Conservation (phyloP, 805 yeast species). For the Candida lessepsii region DNA sequence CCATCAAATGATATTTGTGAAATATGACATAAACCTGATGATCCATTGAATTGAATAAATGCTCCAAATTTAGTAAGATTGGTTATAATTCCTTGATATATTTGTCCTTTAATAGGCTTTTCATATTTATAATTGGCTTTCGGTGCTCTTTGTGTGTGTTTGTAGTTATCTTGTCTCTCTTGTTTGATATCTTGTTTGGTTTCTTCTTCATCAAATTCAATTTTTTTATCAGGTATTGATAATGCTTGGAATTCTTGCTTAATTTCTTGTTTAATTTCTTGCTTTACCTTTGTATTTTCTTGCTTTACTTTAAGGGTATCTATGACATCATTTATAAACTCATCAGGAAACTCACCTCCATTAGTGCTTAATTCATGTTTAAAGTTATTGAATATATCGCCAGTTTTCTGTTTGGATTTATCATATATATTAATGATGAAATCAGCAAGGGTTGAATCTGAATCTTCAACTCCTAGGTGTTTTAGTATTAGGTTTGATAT, state of each 20-base stretch:
- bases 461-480: slow-evolving; percentile 13
- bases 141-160: slow-evolving; percentile 7
- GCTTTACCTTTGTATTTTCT: slow-evolving; percentile 6
- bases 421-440: slow-evolving; percentile 13
- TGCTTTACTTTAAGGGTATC: slow-evolving; percentile 11
- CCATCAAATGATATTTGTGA: slow-evolving; percentile 58
- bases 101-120: slow-evolving; percentile 39
- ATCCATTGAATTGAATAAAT: slow-evolving; percentile 52
- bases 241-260: slow-evolving; percentile 8
- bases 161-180: slow-evolving; percentile 6
- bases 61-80: slow-evolving; percentile 73
- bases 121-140: neutral
- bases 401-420: slow-evolving; percentile 1
- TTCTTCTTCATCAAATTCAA: slow-evolving; percentile 12
- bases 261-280: neutral
- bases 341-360: slow-evolving; percentile 42
- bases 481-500: slow-evolving; percentile 4
- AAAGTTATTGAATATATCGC: slow-evolving; percentile 13
- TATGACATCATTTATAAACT: slow-evolving; percentile 26
- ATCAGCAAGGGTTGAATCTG: slow-evolving; percentile 9
- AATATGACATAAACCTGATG: slow-evolving; percentile 70
- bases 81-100: slow-evolving; percentile 62
- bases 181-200: slow-evolving; percentile 10
- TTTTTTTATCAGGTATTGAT: slow-evolving; percentile 19
- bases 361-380: slow-evolving; percentile 24